Evolutionary conservation across 2,329 filamentous ascomycete genomes (phyloP).

Genomic region (Elsinoe ampelina): DNA sequence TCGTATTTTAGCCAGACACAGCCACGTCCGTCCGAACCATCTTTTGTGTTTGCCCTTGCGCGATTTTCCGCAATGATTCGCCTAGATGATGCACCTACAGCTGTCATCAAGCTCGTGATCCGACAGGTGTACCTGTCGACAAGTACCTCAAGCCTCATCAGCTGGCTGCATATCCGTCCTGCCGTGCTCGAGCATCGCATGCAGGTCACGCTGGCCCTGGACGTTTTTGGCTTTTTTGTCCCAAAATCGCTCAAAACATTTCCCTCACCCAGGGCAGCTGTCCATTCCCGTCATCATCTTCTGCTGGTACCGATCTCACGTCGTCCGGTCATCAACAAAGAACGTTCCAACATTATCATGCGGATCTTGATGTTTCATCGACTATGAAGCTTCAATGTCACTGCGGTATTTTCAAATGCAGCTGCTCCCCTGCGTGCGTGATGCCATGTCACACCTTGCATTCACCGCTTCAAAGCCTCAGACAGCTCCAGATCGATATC

Average conservation of each 20-base stretch:
- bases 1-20: background rate
- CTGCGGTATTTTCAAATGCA: background rate
- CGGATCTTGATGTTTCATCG: background rate
- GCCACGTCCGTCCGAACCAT: background rate
- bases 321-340: constrained; percentile 6
- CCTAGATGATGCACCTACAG: background rate
- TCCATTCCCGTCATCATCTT: background rate
- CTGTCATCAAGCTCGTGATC: constrained; percentile 1
- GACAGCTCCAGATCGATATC: background rate
- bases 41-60: background rate
- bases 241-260: constrained; percentile 8
- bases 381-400: background rate
- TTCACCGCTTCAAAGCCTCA: constrained; percentile 7
- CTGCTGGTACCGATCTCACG: background rate
- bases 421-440: background rate
- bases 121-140: background rate
- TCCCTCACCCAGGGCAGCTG: background rate
- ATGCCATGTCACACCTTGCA: background rate
- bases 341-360: constrained; percentile 1
- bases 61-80: background rate
- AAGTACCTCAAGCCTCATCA: background rate
- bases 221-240: background rate
- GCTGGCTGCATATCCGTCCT: background rate
- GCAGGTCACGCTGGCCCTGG: background rate
- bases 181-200: background rate